These are phyloP conservation scores for Pythium sp. DNA, from an alignment of 352 stramenopile genomes.

Conservation along the genomic window DNA sequence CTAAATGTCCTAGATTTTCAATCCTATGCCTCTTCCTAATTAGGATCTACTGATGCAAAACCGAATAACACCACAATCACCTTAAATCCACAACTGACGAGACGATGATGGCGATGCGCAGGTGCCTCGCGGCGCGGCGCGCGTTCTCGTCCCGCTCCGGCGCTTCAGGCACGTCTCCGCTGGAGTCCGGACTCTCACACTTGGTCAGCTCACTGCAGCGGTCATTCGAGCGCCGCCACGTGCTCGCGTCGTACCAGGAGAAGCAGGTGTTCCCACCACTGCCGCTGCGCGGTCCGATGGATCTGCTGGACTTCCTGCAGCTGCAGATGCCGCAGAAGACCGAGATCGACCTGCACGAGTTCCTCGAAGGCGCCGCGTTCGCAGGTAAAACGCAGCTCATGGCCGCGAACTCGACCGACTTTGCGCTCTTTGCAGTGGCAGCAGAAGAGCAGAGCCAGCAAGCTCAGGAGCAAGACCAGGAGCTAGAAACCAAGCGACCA, in stretches of 20 bases:
- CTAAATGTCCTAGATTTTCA: too few species aligned
- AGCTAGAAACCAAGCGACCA: not conserved
- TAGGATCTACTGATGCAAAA: too few species aligned
- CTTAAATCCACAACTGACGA: not conserved
- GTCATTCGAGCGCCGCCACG: conserved; percentile 19
- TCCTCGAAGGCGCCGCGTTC: conserved; percentile 32
- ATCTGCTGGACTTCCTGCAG: conserved; percentile 32
- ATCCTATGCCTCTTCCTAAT: too few species aligned
- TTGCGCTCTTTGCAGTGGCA: conserved; percentile 27
- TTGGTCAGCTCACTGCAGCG: conserved; percentile 13
- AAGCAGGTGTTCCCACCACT: conserved; percentile 27
- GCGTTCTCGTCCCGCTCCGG: conserved; percentile 1
- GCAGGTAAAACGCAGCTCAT: conserved; percentile 28
- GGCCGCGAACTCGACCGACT: conserved; percentile 36
- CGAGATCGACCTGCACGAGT: conserved; percentile 36
- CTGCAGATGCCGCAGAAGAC: conserved; percentile 31
- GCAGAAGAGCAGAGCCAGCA: not conserved
- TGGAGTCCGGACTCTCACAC: not conserved
- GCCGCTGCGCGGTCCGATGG: conserved; percentile 17
- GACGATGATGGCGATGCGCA: not conserved
- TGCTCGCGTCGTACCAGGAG: conserved; percentile 23
- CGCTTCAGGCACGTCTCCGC: not conserved
- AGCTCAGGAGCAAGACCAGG: not conserved
- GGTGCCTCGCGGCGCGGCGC: not conserved
- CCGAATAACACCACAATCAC: too few species aligned